Evolutionary conservation across 2,329 filamentous ascomycete genomes (phyloP), one percentile per base, ranked within the genome.

Genomic region (Cladobotryum mycophilum): DNA sequence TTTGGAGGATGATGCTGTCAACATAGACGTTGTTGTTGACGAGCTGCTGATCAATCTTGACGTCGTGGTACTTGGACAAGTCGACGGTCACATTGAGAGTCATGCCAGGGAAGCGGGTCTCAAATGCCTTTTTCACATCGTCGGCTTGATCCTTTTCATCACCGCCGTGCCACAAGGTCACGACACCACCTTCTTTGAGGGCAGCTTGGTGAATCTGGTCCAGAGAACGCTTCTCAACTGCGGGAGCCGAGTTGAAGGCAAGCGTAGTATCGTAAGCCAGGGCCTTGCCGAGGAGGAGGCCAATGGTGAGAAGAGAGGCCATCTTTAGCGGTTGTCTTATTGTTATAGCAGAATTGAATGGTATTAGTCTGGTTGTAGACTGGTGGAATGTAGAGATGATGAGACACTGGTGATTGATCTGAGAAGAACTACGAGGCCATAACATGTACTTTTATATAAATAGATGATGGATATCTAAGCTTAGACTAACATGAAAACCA

Each of bases 21-120:
- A 74, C 67, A 9, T 65, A 67, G 12, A 72, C 63, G 5, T 62
- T 65, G 7, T 64, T 60, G 1, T 57, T 53, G 3, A 67, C 70
- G 1, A 78, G 60, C 50, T 76, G 72, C 36, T 69, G 60, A 55
- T 81, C 75, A 6, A 80, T 56, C 7, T 64, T 64, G 15, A 57
- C 64, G 49, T 78, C 73, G 55, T 76, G 76, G 54, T 80, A 81
- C 56, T 80, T 81, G 52, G 76, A 79, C 0, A 80, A 58, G 52
- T 80, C 76, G 41, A 80, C 74, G 0, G 77, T 79, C 35, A 78
- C 45, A 55, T 80, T 78, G 14, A 80, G 68, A 4, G 68, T 74
- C 52, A 79, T 71, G 8, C 70, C 69, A 0, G 76, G 76, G 55
- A 79, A 80, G 1, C 65, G 63, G 1, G 58, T 54, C 54, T 76